Evolutionary conservation across 768 basidiomycete genomes (phyloP), one percentile per base, ranked within the genome.

Genomic region (Pisolithus orientalis): DNA sequence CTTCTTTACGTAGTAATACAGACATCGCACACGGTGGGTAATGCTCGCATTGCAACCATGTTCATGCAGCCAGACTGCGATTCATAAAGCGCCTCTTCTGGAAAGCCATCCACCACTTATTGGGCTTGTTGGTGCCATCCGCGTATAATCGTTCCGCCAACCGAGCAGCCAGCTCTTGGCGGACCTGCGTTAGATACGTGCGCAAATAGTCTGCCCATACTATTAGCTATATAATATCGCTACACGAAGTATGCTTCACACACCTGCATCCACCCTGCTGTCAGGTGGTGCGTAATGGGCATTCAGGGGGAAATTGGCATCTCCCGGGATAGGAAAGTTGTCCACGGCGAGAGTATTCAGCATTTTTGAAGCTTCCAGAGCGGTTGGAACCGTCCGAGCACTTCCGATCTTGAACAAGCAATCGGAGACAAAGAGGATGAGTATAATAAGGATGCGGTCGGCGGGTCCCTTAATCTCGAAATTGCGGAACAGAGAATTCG

Each of bases 51-150:
- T 49, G 45, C 25, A 25, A 17, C 34, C 25, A 4, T 38, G 46
- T 57, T 71, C 76, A 87, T 64, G 80, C 78, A 53, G 83, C 85
- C 66, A 92, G 68, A 68, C 89, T 91, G 65, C 90, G 84, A 73
- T 91, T 90, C 90, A 93, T 93, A 80, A 93, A 93, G 25, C 90
- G 82, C 65, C 94, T 81, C 80, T 96, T 97, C 71, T 94, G 93
- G 83, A 98, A 99, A 21, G 90, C 89, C 92, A 97, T 95, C 96
- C 96, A 99, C 96, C 96, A 99, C 70, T 99, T 99, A 77, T 89
- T 96, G 5, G 96, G 94, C 67, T 90, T 94, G 53, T 87, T 87
- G 4, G 89, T 87, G 5, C 94, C 94, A 66, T 95, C 92, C 38
- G 85, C 90, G 67, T 99, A 99, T 46, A 99, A 74, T 48, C 83